A percentile compares a stretch with the other conserved stretches of the same genome.
Conservation (phyloP, 1,139 yeast species). For the Suhomyces bribrorum region DNA sequence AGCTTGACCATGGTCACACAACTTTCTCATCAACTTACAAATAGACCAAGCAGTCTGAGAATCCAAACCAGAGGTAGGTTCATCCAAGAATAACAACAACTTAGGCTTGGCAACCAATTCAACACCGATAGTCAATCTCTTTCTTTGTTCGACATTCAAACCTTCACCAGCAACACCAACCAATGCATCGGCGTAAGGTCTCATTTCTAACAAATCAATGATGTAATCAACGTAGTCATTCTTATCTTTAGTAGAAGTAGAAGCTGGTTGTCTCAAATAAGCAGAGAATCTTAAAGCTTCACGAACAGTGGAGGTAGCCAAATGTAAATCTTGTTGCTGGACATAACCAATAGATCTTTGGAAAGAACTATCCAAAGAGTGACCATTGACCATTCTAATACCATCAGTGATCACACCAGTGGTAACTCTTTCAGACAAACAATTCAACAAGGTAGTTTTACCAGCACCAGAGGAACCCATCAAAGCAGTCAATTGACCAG, state of each 20-base stretch:
- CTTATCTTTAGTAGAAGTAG: conserved; percentile 32
- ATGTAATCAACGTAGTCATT: conserved; percentile 38
- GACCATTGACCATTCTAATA: conserved; percentile 39
- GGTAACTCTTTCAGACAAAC: conserved; percentile 36
- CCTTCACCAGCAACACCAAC: conserved; percentile 46
- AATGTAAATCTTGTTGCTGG: conserved; percentile 43
- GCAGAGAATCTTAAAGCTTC: conserved; percentile 41
- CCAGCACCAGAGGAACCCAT: conserved; percentile 40
- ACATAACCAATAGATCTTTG: conserved; percentile 45
- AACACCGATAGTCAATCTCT: conserved; percentile 41
- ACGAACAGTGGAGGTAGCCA: conserved; percentile 38
- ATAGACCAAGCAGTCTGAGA: conserved; percentile 50
- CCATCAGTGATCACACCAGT: conserved; percentile 38
- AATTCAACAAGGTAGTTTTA: conserved; percentile 35
- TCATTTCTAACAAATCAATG: conserved; percentile 41
- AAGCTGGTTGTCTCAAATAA: conserved; percentile 36
- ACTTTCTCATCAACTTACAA: conserved; percentile 42
- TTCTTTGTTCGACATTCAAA: conserved; percentile 40
- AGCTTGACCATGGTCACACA: conserved; percentile 46
- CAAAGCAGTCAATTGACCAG: conserved; percentile 44
- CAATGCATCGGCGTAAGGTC: conserved; percentile 36
- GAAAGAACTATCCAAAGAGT: conserved; percentile 35
- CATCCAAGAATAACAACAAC: conserved; percentile 44
- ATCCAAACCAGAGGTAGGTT: conserved; percentile 50
- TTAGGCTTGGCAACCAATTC: conserved; percentile 44